Conservation (phyloP, 768 basidiomycete species). For the Paxillus ammoniavirescens region DNA sequence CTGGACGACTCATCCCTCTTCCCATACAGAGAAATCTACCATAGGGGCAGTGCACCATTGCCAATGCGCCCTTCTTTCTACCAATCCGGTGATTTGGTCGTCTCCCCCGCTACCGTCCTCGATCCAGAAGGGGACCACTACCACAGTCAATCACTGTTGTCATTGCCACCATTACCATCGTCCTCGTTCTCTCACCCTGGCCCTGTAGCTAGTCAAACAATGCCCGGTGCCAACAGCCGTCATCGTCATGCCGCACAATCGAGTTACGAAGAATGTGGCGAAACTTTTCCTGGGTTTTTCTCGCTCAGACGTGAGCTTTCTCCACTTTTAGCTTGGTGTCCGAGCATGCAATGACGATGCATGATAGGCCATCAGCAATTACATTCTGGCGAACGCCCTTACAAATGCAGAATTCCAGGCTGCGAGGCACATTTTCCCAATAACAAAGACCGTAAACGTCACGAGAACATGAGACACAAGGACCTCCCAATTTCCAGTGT, state of each 20-base stretch:
- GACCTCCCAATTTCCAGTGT: slow-evolving; percentile 14
- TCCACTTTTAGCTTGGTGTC: not conserved
- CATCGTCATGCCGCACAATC: slow-evolving; percentile 29
- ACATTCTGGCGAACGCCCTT: slow-evolving; percentile 27
- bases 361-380: slow-evolving; percentile 30
- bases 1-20: slow-evolving; percentile 9
- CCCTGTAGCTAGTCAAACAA: slow-evolving; percentile 31
- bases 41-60: slow-evolving; percentile 11
- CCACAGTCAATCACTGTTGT: slow-evolving; percentile 17
- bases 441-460: slow-evolving; percentile 33
- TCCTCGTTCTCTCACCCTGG: slow-evolving; percentile 3
- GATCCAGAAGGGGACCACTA: slow-evolving; percentile 1
- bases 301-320: slow-evolving; percentile 30
- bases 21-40: not conserved
- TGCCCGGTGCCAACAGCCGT: slow-evolving; percentile 30
- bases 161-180: too few relatives aligned
- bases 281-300: slow-evolving; percentile 31
- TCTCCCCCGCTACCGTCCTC: not conserved
- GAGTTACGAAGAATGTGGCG: slow-evolving; percentile 16
- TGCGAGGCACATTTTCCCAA: slow-evolving; percentile 30
- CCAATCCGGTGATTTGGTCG: not conserved
- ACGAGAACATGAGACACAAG: slow-evolving; percentile 32
- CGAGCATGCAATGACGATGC: slow-evolving; percentile 4
- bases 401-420: slow-evolving; percentile 22
- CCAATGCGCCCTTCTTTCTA: not conserved